These are phyloP conservation scores for Candida smagusa DNA, from an alignment of 1,139 yeast species.

Conservation along the genomic window DNA sequence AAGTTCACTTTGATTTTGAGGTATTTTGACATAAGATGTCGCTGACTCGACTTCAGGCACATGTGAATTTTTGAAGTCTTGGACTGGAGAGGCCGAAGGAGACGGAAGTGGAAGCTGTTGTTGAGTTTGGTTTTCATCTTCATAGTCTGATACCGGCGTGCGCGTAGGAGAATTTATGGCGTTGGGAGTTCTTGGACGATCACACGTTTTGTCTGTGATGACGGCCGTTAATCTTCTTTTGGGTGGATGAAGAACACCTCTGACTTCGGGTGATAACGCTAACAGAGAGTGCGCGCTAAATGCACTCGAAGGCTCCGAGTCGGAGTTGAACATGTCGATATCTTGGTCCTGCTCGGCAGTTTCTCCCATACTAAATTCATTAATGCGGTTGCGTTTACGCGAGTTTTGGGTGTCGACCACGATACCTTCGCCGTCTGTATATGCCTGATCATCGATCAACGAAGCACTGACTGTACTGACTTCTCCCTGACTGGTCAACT, in stretches of 20 bases:
- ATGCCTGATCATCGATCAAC: not conserved
- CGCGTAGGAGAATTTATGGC: conserved; percentile 32
- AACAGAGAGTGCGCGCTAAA: not conserved
- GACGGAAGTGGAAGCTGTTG: conserved; percentile 60
- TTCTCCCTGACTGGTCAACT: not conserved
- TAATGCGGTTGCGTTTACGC: conserved; percentile 14
- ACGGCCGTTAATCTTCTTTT: conserved; percentile 33
- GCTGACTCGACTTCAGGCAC: conserved; percentile 6
- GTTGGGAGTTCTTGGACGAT: conserved; percentile 30
- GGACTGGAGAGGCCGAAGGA: conserved; percentile 67
- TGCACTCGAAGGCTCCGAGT: conserved; percentile 23
- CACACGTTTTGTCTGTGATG: not conserved
- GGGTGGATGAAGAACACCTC: conserved; percentile 31
- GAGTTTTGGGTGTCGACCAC: conserved; percentile 1
- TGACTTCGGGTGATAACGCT: not conserved
- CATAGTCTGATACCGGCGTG: conserved; percentile 39
- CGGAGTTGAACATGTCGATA: conserved; percentile 39
- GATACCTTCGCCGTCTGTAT: not conserved
- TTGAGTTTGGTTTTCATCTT: conserved; percentile 13
- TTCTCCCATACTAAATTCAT: conserved; percentile 9
- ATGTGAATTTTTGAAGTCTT: conserved; percentile 18
- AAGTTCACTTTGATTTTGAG: conserved; percentile 41
- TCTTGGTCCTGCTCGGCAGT: conserved; percentile 15
- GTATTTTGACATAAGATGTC: conserved; percentile 23
- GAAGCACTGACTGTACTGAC: not conserved